These are phyloP conservation scores for Backusella morwellensis DNA, from an alignment of 192 early-diverging fungal species.

Conservation along the genomic window DNA sequence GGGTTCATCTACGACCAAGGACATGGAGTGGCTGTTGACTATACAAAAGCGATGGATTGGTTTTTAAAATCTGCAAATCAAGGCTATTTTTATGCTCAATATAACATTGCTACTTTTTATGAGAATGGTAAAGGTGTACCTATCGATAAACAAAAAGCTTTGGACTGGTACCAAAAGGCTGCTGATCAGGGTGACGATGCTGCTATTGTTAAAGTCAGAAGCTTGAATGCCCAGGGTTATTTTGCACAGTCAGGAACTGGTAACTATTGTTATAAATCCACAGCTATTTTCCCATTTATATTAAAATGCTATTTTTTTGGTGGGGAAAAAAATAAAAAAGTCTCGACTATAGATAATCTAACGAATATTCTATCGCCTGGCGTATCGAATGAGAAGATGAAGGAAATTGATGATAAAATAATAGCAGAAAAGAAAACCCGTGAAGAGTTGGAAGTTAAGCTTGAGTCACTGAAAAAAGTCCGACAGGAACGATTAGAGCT, in stretches of 20 bases:
- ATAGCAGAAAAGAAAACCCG: not conserved
- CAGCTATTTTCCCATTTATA: not conserved
- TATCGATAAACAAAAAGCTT: slow-evolving; percentile 35
- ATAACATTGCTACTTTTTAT: slow-evolving; percentile 77
- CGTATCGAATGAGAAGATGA: not conserved
- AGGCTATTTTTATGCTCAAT: slow-evolving; percentile 79
- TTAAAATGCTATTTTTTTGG: not conserved
- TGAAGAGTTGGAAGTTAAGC: not conserved
- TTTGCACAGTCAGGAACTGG: not conserved
- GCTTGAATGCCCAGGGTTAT: not conserved
- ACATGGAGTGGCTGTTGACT: slow-evolving; percentile 27
- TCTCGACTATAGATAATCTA: not conserved
- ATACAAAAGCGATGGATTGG: slow-evolving; percentile 58
- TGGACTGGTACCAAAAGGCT: slow-evolving; percentile 7
- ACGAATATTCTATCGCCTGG: not conserved
- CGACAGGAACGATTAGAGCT: not conserved
- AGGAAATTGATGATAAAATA: not conserved
- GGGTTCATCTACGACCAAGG: not conserved
- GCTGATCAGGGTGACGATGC: slow-evolving; percentile 40
- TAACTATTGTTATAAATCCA: not conserved
- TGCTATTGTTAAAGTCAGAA: not conserved
- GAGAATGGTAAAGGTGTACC: slow-evolving; percentile 65
- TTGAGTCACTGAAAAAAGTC: not conserved
- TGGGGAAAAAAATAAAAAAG: not conserved
- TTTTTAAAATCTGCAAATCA: slow-evolving; percentile 64